A percentile compares a stretch with the other conserved stretches of the same genome.
These are phyloP conservation scores for Bocquillonia castaneifolia DNA, from an alignment of 441 rosid genomes.

Conservation along the genomic window DNA sequence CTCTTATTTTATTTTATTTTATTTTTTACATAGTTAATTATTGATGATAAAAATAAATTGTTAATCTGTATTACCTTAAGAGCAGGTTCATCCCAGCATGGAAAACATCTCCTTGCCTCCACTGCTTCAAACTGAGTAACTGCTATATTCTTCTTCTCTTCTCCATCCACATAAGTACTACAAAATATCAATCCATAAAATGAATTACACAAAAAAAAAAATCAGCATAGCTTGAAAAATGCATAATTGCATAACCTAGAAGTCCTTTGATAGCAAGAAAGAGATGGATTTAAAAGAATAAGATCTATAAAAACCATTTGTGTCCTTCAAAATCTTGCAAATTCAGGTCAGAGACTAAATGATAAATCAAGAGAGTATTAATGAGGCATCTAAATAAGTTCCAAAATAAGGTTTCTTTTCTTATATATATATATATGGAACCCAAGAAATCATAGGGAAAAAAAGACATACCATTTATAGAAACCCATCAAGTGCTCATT, in stretches of 20 bases:
- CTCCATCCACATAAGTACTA: slow-evolving; percentile 69
- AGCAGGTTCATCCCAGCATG: slow-evolving; percentile 98
- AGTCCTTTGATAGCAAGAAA: too few relatives aligned
- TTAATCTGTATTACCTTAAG: slow-evolving; percentile 57
- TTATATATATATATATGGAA: neutral
- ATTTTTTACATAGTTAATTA: too few relatives aligned
- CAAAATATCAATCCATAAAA: neutral
- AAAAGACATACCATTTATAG: slow-evolving; percentile 65
- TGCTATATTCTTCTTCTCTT: slow-evolving; percentile 94
- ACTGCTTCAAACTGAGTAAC: slow-evolving; percentile 97
- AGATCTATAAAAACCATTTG: too few relatives aligned
- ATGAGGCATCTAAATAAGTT: neutral
- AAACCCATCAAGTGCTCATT: slow-evolving; percentile 90
- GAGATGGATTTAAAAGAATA: too few relatives aligned
- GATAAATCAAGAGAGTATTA: too few relatives aligned
- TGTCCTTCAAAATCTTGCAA: too few relatives aligned
- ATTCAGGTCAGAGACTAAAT: too few relatives aligned
- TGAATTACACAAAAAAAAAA: neutral
- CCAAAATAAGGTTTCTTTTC: neutral
- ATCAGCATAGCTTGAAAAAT: neutral
- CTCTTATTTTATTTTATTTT: too few relatives aligned
- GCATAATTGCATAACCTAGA: too few relatives aligned
- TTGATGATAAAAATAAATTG: neutral
- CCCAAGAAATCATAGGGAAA: neutral
- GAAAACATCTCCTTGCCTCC: slow-evolving; percentile 93